Evolutionary conservation across 129 eudicot species (phyloP).

Genomic region (Apium graveolens): DNA sequence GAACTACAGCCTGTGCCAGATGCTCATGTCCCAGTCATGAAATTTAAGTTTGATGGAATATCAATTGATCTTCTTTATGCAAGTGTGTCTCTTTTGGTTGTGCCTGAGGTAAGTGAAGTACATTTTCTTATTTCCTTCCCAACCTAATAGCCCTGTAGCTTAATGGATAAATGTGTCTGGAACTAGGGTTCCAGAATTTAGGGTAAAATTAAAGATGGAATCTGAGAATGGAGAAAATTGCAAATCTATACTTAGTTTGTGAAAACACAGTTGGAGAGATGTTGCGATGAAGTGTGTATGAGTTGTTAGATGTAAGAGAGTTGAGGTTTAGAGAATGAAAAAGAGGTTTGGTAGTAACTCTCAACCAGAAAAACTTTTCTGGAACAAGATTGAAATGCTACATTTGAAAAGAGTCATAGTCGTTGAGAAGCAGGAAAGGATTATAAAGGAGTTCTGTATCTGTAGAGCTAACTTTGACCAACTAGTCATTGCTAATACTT

Average conservation of each 20-base stretch:
- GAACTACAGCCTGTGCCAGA: slow-evolving; percentile 91
- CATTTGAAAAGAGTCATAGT: not conserved
- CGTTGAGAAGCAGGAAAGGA: not conserved
- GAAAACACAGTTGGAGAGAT: not conserved
- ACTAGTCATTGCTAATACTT: not conserved
- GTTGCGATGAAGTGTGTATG: not conserved
- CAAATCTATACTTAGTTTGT: not conserved
- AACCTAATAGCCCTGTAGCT: not conserved
- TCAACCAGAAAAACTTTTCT: no score
- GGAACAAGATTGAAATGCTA: not conserved
- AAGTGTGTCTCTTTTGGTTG: slow-evolving; percentile 75
- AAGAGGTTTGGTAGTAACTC: not conserved
- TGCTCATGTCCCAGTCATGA: slow-evolving; percentile 98
- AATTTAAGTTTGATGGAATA: slow-evolving; percentile 77
- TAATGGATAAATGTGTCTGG: not conserved
- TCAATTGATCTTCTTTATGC: slow-evolving; percentile 95
- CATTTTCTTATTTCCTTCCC: not conserved
- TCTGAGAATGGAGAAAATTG: not conserved
- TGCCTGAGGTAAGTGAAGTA: slow-evolving; percentile 70
- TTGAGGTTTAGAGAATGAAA: not conserved
- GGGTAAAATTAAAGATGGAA: not conserved
- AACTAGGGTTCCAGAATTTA: not conserved
- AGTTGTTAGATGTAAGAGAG: not conserved
- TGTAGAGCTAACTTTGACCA: not conserved
- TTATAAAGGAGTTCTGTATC: not conserved